phyloP scores from a whole-genome alignment of 305 asterid species.

The Solanum hybrid region DNA sequence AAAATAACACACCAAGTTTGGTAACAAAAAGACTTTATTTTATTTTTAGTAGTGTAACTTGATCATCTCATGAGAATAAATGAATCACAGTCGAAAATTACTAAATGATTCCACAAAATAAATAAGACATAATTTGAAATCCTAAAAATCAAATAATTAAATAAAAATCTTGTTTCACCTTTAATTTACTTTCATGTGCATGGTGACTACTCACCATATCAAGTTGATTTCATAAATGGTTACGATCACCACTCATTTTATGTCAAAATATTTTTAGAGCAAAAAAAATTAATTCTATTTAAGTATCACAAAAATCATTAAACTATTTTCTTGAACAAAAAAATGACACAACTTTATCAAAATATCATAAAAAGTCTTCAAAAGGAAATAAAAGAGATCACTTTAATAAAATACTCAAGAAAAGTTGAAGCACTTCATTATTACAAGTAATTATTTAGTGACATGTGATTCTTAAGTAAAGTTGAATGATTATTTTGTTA shows the following conservation, averaged over 20 bases:
- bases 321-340: neutral
- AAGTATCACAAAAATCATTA: neutral
- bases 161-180: neutral
- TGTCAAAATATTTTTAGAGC: neutral
- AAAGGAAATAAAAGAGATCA: neutral
- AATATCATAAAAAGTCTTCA: neutral
- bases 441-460: neutral
- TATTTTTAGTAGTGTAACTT: neutral
- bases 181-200: neutral
- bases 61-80: neutral
- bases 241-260: neutral
- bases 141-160: neutral
- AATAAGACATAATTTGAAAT: neutral
- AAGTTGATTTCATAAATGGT: neutral
- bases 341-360: neutral
- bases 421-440: neutral
- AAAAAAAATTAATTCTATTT: neutral
- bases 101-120: neutral
- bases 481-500: neutral
- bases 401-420: neutral
- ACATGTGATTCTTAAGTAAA: neutral
- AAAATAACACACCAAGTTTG: neutral
- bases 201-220: neutral
- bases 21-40: neutral
- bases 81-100: neutral